Base-by-base conservation (phyloP, 345 rosid species). In the Eucalyptus cloeziana region DNA sequence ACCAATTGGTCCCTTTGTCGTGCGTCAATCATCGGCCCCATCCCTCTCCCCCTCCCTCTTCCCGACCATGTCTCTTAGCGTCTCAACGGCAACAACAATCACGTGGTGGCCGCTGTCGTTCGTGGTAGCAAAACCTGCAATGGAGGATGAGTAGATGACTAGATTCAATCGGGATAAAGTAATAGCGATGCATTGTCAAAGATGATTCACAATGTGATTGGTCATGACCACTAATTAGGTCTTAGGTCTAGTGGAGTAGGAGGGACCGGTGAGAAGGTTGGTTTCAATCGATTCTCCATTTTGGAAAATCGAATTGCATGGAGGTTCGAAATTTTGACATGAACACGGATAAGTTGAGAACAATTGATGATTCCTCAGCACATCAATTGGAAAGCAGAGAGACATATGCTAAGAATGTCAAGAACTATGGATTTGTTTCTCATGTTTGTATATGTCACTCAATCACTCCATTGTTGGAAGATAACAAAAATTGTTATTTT, bases 301-400 rank as follows among this genome's bases (percentile, higher is more conserved):
- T 52, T 7, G 7, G 19, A 3, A 6, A 17, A 52, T 52, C 10
- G 24, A 52, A 19, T 7, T 52, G 24, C 56, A 19, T 3, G 56
- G 56, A 52, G 56, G 22, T 52, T 52, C 1, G 24, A 8, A 52
- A 19, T 21, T 52, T 52, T 52, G 58, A 52, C 58, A 52, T 0
- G 25, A 52, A 52, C 25, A 52, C 25, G 0, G 21, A 52, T 52
- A 21, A 52, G 10, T 52, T 21, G 58, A 21, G 58, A 52, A 52
- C 58, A 21, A 19, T 52, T 21, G 4, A 52, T 19, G 25, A 52
- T 52, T 52, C 0, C 25, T 52, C 10, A 7, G 5, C 4, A 52
- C 2, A 52, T 21, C 25, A 21, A 0, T 52, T 8, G 58, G 58
- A 52, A 52, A 52, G 58, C 0, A 21, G 58, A 21, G 58, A 52